phyloP scores from a whole-genome alignment of 2,329 filamentous ascomycete species.

The Talaromyces amestolkiae region DNA sequence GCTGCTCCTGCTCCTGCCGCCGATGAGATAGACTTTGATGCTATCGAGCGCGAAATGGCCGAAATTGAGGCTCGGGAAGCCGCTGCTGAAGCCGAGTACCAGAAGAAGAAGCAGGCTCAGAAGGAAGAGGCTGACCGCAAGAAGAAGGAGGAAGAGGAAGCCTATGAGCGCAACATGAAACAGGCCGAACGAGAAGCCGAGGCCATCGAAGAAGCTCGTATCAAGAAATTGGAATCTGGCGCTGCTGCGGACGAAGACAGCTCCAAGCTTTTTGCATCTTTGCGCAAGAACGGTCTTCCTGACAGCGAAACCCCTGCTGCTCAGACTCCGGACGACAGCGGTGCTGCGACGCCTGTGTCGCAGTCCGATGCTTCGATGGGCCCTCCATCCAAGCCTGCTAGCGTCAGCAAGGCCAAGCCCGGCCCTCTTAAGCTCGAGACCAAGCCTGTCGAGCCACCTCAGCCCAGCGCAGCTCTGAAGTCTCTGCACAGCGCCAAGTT shows the following conservation, averaged over 20 bases:
- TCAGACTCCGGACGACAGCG: conserved; percentile 43
- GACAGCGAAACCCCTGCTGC: conserved; percentile 35
- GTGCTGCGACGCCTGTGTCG: conserved; percentile 46
- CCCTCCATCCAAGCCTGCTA: conserved; percentile 54
- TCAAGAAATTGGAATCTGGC: conserved; percentile 40
- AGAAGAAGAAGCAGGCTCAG: conserved; percentile 77
- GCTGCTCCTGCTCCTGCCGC: conserved; percentile 29
- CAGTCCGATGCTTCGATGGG: conserved; percentile 45
- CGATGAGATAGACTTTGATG: conserved; percentile 47
- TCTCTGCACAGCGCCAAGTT: conserved; percentile 89
- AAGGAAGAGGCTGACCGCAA: conserved; percentile 54
- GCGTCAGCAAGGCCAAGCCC: conserved; percentile 72
- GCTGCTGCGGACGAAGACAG: conserved; percentile 35
- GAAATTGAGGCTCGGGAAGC: conserved; percentile 48
- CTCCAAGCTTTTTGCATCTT: conserved; percentile 41
- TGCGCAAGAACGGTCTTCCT: conserved; percentile 40
- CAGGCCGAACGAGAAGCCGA: conserved; percentile 49
- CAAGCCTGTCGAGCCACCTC: conserved; percentile 82
- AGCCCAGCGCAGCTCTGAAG: conserved; percentile 91
- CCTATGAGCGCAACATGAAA: conserved; percentile 49
- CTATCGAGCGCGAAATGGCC: conserved; percentile 48
- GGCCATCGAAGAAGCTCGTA: conserved; percentile 44
- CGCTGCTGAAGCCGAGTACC: conserved; percentile 46
- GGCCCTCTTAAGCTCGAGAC: conserved; percentile 83
- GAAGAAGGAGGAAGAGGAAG: conserved; percentile 45